Evolutionary conservation across 2,329 filamentous ascomycete genomes (phyloP), one percentile per base, ranked within the genome.

Genomic region (Monosporascus sp.): DNA sequence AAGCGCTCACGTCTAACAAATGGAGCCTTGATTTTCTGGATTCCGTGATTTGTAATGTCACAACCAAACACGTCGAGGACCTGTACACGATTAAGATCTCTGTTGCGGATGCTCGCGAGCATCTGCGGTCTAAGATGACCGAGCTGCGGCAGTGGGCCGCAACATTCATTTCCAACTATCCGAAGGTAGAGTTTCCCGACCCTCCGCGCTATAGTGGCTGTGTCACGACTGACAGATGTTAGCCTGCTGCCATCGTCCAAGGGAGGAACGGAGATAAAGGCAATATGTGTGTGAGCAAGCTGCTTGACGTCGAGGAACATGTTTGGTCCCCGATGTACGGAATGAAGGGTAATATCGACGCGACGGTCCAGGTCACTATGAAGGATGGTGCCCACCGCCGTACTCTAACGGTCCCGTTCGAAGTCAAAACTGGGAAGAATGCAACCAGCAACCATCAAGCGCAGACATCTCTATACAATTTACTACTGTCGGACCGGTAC

Each of bases 291-390:
- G 86, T 99, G 61, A 95, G 87, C 64, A 99, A 97, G 67, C 77
- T 99, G 27, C 85, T 99, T 16, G 94, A 97, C 66, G 90, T 99
- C 9, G 94, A 99, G 69, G 94, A 99, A 70, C 94, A 97, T 66
- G 86, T 99, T 27, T 99, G 94, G 94, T 97, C 93, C 7, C 94
- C 94, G 0, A 93, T 91, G 84, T 99, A 96, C 67, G 94, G 94
- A 0, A 77, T 99, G 17, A 99, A 99, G 70, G 94, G 94, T 31
- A 99, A 97, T 63, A 94, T 99, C 55, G 94, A 99, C 72, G 94
- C 94, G 27, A 97, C 94, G 0, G 89, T 99, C 1, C 90, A 99
- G 73, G 88, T 94, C 17, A 84, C 82, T 0, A 88, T 97, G 77
- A 77, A 83, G 52, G 88, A 96, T 53, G 82, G 84, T 26, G 75